A percentile compares a stretch with the other conserved stretches of the same genome.
Evolutionary conservation across 1,284 basidiomycete species (phyloP).

Genomic region (Tetrapyrgos nigripes): DNA sequence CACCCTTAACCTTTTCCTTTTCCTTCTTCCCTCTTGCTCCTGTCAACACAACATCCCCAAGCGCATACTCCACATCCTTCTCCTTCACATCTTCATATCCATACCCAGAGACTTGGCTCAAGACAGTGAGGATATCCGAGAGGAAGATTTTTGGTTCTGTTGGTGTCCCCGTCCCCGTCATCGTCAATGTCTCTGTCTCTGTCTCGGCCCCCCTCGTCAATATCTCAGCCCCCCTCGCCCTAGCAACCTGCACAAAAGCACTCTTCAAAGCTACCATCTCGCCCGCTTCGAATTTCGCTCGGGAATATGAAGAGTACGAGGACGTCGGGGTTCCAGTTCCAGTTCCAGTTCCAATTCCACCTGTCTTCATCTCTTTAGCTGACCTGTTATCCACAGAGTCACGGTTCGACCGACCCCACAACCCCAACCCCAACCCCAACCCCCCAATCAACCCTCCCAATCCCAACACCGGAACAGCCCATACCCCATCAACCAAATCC

Average conservation of each 20-base stretch:
- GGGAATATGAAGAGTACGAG: conserved; percentile 39
- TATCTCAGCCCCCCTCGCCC: conserved; percentile 4
- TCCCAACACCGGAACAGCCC: conserved; percentile 31
- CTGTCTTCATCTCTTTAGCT: too few relatives aligned
- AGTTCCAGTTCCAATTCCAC: neutral
- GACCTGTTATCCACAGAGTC: too few relatives aligned
- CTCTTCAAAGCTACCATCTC: conserved; percentile 57
- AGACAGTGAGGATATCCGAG: conserved; percentile 46
- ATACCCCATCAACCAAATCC: conserved; percentile 22
- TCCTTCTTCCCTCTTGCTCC: conserved; percentile 49
- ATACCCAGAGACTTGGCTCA: conserved; percentile 58
- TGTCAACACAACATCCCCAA: conserved; percentile 79
- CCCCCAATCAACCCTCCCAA: conserved; percentile 15
- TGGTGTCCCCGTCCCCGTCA: conserved; percentile 27
- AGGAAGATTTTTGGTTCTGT: conserved; percentile 36
- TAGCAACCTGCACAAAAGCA: conserved; percentile 55
- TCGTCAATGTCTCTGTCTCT: conserved; percentile 25
- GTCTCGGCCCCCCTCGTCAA: conserved; percentile 13
- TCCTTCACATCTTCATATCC: conserved; percentile 58
- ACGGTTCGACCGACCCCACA: too few relatives aligned
- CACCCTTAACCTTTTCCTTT: too few relatives aligned
- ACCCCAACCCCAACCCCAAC: neutral
- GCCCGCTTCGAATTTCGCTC: conserved; percentile 56
- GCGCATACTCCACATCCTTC: conserved; percentile 74
- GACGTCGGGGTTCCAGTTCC: neutral